phyloP scores from a whole-genome alignment of 495 filamentous ascomycete species.

The Oidiodendron maius region DNA sequence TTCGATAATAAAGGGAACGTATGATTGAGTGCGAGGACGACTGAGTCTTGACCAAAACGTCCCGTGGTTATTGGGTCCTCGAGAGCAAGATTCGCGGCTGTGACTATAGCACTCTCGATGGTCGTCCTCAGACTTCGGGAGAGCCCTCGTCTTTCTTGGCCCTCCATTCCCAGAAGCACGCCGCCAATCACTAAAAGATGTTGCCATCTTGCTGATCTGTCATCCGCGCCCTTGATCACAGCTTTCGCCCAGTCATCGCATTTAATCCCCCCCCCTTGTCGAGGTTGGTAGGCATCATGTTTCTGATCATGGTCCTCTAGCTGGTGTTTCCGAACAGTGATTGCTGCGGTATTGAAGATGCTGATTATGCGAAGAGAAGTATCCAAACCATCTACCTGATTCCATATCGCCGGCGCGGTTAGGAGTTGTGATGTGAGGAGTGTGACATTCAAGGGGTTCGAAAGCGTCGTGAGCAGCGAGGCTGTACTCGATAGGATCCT shows the following conservation, averaged over 20 bases:
- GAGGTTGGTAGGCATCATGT: conserved; percentile 25
- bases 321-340: conserved; percentile 52
- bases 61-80: conserved; percentile 41
- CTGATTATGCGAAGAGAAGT: conserved; percentile 72
- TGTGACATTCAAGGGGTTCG: conserved; percentile 85
- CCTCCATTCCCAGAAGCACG: conserved; percentile 75
- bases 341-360: conserved; percentile 80
- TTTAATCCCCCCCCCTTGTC: conserved; percentile 40
- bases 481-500: conserved; percentile 73
- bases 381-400: conserved; percentile 61
- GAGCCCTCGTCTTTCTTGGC: conserved; percentile 57
- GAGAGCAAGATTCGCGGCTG: conserved; percentile 72
- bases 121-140: conserved; percentile 57
- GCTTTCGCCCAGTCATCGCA: conserved; percentile 80
- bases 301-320: conserved; percentile 28
- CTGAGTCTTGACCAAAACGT: conserved; percentile 48
- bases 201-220: conserved; percentile 79
- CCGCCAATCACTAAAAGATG: conserved; percentile 78
- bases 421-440: conserved; percentile 89
- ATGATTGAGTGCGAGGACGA: conserved; percentile 72
- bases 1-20: conserved; percentile 70
- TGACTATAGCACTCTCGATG: conserved; percentile 71
- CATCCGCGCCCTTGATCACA: conserved; percentile 77
- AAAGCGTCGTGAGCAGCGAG: conserved; percentile 73
- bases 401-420: conserved; percentile 82